These are phyloP conservation scores for Cryptococcus sp. DNA, from an alignment of 1,284 basidiomycete species.

Conservation along the genomic window DNA sequence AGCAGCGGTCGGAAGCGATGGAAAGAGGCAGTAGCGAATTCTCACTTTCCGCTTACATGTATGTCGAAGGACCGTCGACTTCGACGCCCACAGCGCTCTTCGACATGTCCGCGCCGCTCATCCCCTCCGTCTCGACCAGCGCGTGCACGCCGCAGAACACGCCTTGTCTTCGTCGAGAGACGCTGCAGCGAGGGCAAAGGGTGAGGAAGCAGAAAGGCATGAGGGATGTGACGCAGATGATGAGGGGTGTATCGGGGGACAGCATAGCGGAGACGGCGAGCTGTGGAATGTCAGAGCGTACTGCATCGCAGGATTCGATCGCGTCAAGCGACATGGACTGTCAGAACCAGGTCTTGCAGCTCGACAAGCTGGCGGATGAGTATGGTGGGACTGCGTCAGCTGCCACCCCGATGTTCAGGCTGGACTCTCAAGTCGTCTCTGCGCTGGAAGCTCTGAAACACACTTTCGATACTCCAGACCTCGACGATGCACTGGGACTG, in stretches of 20 bases:
- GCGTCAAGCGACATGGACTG: too few species aligned
- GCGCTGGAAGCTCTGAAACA: slow-evolving; percentile 17
- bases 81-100: slow-evolving; percentile 19
- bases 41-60: slow-evolving; percentile 8
- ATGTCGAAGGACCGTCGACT: not conserved
- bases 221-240: not conserved
- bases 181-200: slow-evolving; percentile 12
- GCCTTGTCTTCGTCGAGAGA: slow-evolving; percentile 19
- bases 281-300: too few species aligned
- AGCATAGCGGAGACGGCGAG: slow-evolving; percentile 2
- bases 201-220: slow-evolving; percentile 6
- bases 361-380: too few species aligned
- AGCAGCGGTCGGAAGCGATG: slow-evolving; percentile 1
- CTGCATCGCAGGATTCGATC: too few species aligned
- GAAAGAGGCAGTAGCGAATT: slow-evolving; percentile 9
- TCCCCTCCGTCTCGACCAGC: slow-evolving; percentile 12
- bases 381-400: too few species aligned
- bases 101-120: slow-evolving; percentile 31
- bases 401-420: slow-evolving; percentile 12
- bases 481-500: slow-evolving; percentile 15
- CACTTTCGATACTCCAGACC: slow-evolving; percentile 15
- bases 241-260: slow-evolving; percentile 1
- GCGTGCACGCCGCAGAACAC: slow-evolving; percentile 27
- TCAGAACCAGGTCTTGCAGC: too few species aligned
- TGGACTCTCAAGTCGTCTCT: slow-evolving; percentile 25